phyloP scores from a whole-genome alignment of 768 basidiomycete species.

The Naganishia vishniacii region DNA sequence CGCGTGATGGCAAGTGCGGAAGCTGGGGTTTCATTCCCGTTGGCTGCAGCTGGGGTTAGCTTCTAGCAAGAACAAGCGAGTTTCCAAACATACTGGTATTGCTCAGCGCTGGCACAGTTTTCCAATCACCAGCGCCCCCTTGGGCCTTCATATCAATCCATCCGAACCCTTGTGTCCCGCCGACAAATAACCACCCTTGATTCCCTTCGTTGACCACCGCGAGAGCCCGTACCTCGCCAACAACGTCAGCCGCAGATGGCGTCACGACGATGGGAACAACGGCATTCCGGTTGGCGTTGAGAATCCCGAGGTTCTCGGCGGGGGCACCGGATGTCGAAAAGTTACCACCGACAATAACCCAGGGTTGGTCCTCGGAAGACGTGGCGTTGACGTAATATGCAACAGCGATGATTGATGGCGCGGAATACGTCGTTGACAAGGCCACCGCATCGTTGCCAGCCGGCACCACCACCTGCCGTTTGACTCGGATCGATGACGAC shows the following conservation, averaged over 20 bases:
- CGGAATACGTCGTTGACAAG: constrained; percentile 55
- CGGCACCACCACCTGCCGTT: constrained; percentile 25
- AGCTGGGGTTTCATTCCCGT: not conserved
- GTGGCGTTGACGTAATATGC: constrained; percentile 77
- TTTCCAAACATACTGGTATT: not conserved
- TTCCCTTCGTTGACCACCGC: constrained; percentile 60
- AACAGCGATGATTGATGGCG: constrained; percentile 78
- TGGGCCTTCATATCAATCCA: constrained; percentile 14
- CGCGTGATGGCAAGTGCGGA: constrained; percentile 5
- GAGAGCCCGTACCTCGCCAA: constrained; percentile 71
- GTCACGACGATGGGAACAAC: constrained; percentile 42
- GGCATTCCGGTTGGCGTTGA: constrained; percentile 56
- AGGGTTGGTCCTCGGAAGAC: constrained; percentile 54
- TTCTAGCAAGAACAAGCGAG: not conserved
- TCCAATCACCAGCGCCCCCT: constrained; percentile 2
- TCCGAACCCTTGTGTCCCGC: not conserved
- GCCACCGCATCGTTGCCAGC: constrained; percentile 54
- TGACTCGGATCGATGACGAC: not conserved
- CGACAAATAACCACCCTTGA: constrained; percentile 15
- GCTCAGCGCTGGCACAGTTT: constrained; percentile 6
- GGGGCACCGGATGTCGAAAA: constrained; percentile 60
- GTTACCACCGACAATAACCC: constrained; percentile 82
- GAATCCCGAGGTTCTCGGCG: constrained; percentile 63
- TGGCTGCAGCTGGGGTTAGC: not conserved
- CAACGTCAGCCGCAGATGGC: constrained; percentile 54